Base-by-base conservation (phyloP, 2,329 filamentous ascomycete species). In the Tolypocladium paradoxum region DNA sequence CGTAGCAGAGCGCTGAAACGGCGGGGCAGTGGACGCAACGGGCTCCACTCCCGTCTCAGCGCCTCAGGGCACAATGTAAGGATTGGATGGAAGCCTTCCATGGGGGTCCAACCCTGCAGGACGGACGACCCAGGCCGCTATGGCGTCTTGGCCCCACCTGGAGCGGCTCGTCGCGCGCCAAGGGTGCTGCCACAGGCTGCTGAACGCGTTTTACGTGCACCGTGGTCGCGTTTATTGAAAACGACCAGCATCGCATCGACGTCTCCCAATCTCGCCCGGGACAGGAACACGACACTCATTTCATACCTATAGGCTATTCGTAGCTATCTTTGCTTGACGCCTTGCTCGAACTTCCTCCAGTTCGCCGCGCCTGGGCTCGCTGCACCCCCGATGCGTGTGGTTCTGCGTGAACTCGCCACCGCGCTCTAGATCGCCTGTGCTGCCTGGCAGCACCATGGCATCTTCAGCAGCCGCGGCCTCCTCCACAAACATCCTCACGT, bases 401-500 rank as follows among this genome's bases (percentile, higher is more conserved):
- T 49, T 50, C 46, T 52, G 33, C 20, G 43, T 50, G 24, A 48
- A 16, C n/a, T 35, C 48, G 33, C 48, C 29, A 50, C 52, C 52
- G 67, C 65, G 68, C 63, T 69, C 62, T 66, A 71, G 70, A 69
- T 70, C 61, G 70, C 66, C 66, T 53, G 58, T 58, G 68, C 68
- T 68, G 69, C 68, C 62, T 65, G 54, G 62, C 65, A 59, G 62
- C 61, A 66, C 63, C 66, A 72, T 72, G 68, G 68, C 69, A 70
- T 72, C 69, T 70, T 68, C 68, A 67, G 53, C 53, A 60, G 68
- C 65, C 57, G 56, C 63, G 65, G 66, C 63, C 60, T 56, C 65
- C 60, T 57, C 65, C 56, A 61, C 61, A 56, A 61, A 56, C 34
- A 50, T 73, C 61, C 70, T 83, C 60, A 76, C 81, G 57, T 72